A percentile compares a stretch with the other conserved stretches of the same genome.
phyloP scores from a whole-genome alignment of 139 green algal genomes.

The Chlamydomonas incerta region DNA sequence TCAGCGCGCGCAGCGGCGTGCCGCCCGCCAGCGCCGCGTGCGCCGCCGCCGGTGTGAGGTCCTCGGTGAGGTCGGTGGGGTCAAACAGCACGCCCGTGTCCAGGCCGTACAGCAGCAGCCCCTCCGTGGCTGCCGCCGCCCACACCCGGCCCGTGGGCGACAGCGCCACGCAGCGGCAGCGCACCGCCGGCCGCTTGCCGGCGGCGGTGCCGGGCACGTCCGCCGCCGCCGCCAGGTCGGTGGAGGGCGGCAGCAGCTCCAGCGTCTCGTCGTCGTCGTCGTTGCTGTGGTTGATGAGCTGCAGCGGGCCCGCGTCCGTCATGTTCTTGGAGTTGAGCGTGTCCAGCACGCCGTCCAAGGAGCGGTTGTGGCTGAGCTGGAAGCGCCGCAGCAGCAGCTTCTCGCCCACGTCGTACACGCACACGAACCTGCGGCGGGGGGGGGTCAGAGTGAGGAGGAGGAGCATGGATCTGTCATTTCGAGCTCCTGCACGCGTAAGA shows the following conservation, averaged over 20 bases:
- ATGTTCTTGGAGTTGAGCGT: slow-evolving; percentile 90
- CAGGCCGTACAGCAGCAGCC: slow-evolving; percentile 90
- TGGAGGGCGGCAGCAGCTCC: slow-evolving; percentile 60
- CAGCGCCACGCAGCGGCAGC: slow-evolving; percentile 82
- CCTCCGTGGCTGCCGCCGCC: slow-evolving; percentile 93
- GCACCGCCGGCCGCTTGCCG: slow-evolving; percentile 55
- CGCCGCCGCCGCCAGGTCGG: slow-evolving; percentile 40
- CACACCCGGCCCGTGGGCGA: slow-evolving; percentile 87
- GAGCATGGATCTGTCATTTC: too few relatives aligned
- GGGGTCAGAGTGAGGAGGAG: background rate
- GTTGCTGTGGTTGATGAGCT: slow-evolving; percentile 80
- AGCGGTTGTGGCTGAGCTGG: slow-evolving; percentile 59
- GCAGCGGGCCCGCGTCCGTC: slow-evolving; percentile 92
- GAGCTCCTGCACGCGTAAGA: too few relatives aligned
- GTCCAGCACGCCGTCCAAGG: slow-evolving; percentile 94
- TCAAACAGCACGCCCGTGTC: slow-evolving; percentile 91
- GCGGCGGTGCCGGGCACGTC: slow-evolving; percentile 57
- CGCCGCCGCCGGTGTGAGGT: slow-evolving; percentile 85
- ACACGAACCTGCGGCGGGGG: slow-evolving; percentile 83
- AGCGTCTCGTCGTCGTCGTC: slow-evolving; percentile 35
- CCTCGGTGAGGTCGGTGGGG: slow-evolving; percentile 92
- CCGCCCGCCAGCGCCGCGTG: background rate
- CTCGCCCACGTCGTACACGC: slow-evolving; percentile 96
- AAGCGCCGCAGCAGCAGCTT: slow-evolving; percentile 92
- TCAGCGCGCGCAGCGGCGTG: slow-evolving; percentile 72